Conservation (phyloP, 1,284 basidiomycete species). For the Athelia psychrophila region DNA sequence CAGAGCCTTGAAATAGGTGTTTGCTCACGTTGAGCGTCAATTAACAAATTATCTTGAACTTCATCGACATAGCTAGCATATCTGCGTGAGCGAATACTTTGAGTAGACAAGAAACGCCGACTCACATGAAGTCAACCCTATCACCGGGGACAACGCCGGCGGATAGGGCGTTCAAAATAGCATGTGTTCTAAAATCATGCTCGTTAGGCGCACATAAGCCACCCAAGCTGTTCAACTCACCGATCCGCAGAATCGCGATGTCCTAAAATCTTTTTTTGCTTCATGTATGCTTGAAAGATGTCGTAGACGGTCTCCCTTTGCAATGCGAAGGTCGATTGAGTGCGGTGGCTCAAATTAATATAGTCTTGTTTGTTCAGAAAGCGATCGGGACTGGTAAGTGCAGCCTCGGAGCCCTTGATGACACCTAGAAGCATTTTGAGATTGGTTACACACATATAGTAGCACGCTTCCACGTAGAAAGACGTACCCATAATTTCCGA, state of each 20-base stretch:
- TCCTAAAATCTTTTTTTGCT: slow-evolving; percentile 39
- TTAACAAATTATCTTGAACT: slow-evolving; percentile 67
- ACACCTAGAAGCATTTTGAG: slow-evolving; percentile 40
- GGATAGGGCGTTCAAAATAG: slow-evolving; percentile 41
- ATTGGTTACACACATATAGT: neutral
- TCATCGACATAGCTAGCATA: slow-evolving; percentile 67
- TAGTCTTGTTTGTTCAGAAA: slow-evolving; percentile 48
- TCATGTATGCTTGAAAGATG: slow-evolving; percentile 54
- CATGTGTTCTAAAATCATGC: slow-evolving; percentile 41
- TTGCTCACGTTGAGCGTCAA: slow-evolving; percentile 61
- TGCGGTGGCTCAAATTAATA: slow-evolving; percentile 42
- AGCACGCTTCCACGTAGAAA: too few species aligned
- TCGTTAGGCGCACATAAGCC: neutral
- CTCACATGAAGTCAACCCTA: slow-evolving; percentile 50
- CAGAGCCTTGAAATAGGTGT: neutral
- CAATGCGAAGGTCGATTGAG: slow-evolving; percentile 51
- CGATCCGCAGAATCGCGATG: slow-evolving; percentile 65
- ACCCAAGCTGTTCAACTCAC: slow-evolving; percentile 23
- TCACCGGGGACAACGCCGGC: slow-evolving; percentile 3
- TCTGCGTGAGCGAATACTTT: neutral
- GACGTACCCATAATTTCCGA: slow-evolving; percentile 63
- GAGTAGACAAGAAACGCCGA: slow-evolving; percentile 2
- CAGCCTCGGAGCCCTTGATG: slow-evolving; percentile 62
- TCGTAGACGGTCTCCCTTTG: slow-evolving; percentile 48
- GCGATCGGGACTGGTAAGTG: slow-evolving; percentile 31